phyloP scores from a whole-genome alignment of 176 grass and related monocot species.

The Aegilops longissima region DNA sequence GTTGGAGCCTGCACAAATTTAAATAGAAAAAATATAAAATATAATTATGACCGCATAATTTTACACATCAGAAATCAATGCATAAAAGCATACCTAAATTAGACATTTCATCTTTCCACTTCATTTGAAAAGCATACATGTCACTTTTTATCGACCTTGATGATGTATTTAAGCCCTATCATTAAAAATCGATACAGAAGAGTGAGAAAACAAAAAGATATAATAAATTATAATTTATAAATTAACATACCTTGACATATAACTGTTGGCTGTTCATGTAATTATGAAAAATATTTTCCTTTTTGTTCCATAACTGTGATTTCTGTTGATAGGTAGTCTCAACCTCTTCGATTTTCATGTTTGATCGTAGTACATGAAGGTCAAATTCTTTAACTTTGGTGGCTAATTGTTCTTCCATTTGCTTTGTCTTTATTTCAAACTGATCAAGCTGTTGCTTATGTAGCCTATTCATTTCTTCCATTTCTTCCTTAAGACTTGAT shows the following conservation, averaged over 20 bases:
- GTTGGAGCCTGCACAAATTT: constrained; percentile 51
- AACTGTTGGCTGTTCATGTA: constrained; percentile 56
- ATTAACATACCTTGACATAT: constrained; percentile 53
- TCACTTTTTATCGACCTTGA: constrained; percentile 58
- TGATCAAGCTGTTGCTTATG: constrained; percentile 46
- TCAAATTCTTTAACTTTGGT: constrained; percentile 64
- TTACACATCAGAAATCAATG: constrained; percentile 21
- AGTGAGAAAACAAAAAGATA: constrained; percentile 20
- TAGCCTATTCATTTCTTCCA: constrained; percentile 55
- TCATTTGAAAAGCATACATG: constrained; percentile 56
- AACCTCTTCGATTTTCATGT: constrained; percentile 67
- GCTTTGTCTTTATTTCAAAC: constrained; percentile 47
- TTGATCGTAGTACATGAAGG: constrained; percentile 59
- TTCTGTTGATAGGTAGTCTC: constrained; percentile 49
- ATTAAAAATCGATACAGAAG: neutral
- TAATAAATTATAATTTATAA: neutral
- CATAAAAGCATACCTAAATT: constrained; percentile 53
- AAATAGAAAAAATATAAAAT: constrained; percentile 7
- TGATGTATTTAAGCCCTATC: constrained; percentile 64
- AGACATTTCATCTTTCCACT: constrained; percentile 75
- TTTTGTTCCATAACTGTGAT: constrained; percentile 66
- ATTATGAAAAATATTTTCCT: constrained; percentile 62
- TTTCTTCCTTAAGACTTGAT: constrained; percentile 37
- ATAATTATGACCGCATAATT: neutral
- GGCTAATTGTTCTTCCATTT: constrained; percentile 56